A percentile compares a stretch with the other conserved stretches of the same genome.
phyloP scores from a whole-genome alignment of 208 protist species.

The Crithidia brevicula region DNA sequence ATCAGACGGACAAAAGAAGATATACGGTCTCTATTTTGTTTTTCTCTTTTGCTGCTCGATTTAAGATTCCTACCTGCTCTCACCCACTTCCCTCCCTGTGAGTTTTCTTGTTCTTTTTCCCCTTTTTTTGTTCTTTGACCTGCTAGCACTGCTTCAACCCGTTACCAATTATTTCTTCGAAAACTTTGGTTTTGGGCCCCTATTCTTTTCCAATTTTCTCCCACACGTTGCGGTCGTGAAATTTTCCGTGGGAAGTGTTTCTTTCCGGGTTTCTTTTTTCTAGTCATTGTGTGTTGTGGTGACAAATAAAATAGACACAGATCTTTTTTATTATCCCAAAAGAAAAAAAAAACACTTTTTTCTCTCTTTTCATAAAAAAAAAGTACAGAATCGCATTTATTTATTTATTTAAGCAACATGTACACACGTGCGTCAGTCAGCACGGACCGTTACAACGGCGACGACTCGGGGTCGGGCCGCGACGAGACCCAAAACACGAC shows the following conservation, averaged over 20 bases:
- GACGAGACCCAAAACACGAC: slow-evolving; percentile 35
- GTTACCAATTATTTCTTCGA: neutral
- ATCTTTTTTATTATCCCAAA: too few relatives aligned
- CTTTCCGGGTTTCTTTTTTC: slow-evolving; percentile 27
- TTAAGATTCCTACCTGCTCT: too few relatives aligned
- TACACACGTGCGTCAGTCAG: slow-evolving; percentile 21
- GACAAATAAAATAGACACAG: too few relatives aligned
- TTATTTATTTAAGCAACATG: neutral
- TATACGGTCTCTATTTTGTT: slow-evolving; percentile 2
- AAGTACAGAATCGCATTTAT: too few relatives aligned
- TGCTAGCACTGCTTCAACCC: slow-evolving; percentile 11
- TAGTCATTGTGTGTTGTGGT: too few relatives aligned
- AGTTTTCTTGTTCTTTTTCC: neutral
- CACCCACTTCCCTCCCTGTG: too few relatives aligned
- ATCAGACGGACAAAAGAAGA: too few relatives aligned
- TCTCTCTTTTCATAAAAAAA: too few relatives aligned
- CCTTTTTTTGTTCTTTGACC: neutral
- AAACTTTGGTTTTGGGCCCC: neutral
- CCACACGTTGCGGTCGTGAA: too few relatives aligned
- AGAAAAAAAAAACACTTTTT: too few relatives aligned
- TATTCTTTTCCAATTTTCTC: slow-evolving; percentile 20
- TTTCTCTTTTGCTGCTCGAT: neutral
- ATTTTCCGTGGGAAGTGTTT: too few relatives aligned
- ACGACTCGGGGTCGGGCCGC: slow-evolving; percentile 25
- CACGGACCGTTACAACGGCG: slow-evolving; percentile 30